A percentile compares a stretch with the other conserved stretches of the same genome.
Evolutionary conservation across 495 filamentous ascomycete species (phyloP).

Genomic region (Saxispiralis lemnorum): DNA sequence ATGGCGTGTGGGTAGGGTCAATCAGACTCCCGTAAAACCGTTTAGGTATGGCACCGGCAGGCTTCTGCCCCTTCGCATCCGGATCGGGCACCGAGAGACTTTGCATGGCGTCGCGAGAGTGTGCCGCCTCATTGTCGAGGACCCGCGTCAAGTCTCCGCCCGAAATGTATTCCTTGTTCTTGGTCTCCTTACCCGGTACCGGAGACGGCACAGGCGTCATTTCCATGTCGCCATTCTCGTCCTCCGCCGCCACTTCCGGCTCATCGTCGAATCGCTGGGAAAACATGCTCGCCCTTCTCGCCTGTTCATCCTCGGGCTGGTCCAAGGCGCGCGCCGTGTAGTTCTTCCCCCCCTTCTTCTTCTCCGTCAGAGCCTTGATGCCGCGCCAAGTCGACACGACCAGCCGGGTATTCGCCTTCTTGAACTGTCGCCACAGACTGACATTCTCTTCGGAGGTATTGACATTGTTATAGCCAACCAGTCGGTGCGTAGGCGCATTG

Average conservation of each 20-base stretch:
- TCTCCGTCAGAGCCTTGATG: constrained; percentile 32
- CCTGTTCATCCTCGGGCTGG: constrained; percentile 20
- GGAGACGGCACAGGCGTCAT: constrained; percentile 93
- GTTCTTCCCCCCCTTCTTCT: constrained; percentile 22
- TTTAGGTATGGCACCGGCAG: background rate
- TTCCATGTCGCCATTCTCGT: constrained; percentile 44
- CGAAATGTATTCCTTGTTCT: constrained; percentile 14
- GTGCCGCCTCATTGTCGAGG: constrained; percentile 16
- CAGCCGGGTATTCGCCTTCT: constrained; percentile 65
- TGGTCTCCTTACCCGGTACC: constrained; percentile 33
- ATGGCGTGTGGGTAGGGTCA: constrained; percentile 38
- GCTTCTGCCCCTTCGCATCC: background rate
- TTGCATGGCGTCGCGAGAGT: constrained; percentile 5
- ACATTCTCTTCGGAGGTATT: constrained; percentile 80
- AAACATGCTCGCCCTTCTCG: constrained; percentile 40
- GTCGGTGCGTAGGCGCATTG: constrained; percentile 82
- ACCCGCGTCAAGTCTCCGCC: constrained; percentile 20
- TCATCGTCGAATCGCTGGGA: constrained; percentile 34
- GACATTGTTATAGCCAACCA: constrained; percentile 80
- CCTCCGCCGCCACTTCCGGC: constrained; percentile 25
- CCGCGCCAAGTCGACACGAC: constrained; percentile 41
- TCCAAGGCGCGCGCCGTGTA: constrained; percentile 32
- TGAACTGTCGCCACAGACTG: constrained; percentile 70
- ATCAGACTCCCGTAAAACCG: constrained; percentile 46
- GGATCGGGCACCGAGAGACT: constrained; percentile 6